phyloP scores from a whole-genome alignment of 2,329 filamentous ascomycete genomes.

The Diaporthe vaccinii region DNA sequence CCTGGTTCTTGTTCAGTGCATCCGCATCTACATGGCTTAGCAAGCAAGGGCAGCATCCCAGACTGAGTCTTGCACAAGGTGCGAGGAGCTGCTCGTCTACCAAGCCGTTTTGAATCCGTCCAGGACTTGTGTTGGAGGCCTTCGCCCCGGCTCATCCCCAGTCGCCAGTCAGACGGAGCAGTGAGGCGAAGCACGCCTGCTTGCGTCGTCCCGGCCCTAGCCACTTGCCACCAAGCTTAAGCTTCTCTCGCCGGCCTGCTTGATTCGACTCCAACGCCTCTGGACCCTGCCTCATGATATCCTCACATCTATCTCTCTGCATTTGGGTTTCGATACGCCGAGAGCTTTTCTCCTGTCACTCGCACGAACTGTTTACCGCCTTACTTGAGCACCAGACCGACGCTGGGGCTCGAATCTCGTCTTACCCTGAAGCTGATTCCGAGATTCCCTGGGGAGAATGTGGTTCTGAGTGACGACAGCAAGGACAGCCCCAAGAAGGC shows the following conservation, averaged over 20 bases:
- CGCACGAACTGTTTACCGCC: neutral
- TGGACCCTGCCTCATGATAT: neutral
- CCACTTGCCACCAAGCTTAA: slow-evolving; percentile 7
- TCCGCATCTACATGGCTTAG: neutral
- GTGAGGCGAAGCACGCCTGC: slow-evolving; percentile 39
- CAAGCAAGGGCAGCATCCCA: neutral
- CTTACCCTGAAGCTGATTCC: neutral
- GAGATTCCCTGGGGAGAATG: neutral
- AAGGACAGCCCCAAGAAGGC: slow-evolving; percentile 6
- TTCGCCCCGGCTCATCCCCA: slow-evolving; percentile 5
- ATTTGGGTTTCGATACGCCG: neutral
- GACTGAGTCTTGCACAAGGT: neutral
- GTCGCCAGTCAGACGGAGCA: slow-evolving; percentile 28
- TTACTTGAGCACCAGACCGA: neutral
- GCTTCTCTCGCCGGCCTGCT: slow-evolving; percentile 2
- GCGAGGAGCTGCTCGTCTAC: neutral
- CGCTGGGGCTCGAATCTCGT: neutral
- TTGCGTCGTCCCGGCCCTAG: slow-evolving; percentile 28
- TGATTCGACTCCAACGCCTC: neutral
- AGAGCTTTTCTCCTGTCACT: neutral
- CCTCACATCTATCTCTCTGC: neutral
- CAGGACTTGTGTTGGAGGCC: slow-evolving; percentile 16
- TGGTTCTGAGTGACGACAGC: slow-evolving; percentile 15
- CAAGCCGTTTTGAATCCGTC: neutral
- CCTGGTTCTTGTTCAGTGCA: neutral